phyloP scores from a whole-genome alignment of 345 rosid genomes.

The Acer negundo region DNA sequence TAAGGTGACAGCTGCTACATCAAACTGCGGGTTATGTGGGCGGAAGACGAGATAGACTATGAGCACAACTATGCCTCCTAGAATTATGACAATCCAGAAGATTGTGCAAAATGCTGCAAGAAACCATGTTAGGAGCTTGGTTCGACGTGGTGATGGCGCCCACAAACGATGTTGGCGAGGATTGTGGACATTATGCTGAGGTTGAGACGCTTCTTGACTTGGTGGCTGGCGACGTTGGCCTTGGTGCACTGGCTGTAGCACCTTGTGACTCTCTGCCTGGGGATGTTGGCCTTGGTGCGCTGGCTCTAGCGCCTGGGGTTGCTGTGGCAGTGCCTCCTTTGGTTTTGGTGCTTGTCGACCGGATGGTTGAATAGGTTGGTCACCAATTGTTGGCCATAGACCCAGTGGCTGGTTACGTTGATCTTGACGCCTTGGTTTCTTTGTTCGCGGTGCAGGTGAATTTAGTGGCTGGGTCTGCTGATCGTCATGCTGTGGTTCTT shows the following conservation, averaged over 20 bases:
- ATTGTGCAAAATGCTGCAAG: conserved; percentile 62
- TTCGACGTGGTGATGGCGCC: conserved; percentile 32
- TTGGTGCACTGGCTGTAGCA: conserved; percentile 7
- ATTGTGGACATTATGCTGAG: conserved; percentile 18
- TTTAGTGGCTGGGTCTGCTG: not conserved
- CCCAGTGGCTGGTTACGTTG: not conserved
- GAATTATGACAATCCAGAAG: conserved; percentile 53
- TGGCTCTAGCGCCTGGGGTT: not conserved
- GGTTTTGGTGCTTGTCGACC: not conserved
- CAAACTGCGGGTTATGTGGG: conserved; percentile 66
- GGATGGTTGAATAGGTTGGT: not conserved
- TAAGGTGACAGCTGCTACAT: conserved; percentile 62
- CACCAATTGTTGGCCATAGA: not conserved
- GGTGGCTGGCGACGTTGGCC: conserved; percentile 22
- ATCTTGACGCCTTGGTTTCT: not conserved
- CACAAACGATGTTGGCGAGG: conserved; percentile 11
- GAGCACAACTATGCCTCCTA: conserved; percentile 68
- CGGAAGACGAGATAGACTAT: conserved; percentile 73
- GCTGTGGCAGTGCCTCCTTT: not conserved
- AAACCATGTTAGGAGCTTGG: conserved; percentile 43
- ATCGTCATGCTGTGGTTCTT: not conserved
- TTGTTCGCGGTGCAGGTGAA: not conserved
- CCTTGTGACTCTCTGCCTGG: conserved; percentile 12
- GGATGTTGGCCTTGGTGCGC: conserved; percentile 28
- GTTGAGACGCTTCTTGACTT: conserved; percentile 14